Evolutionary conservation across 345 rosid genomes (phyloP).

Genomic region (Brassica rapa): DNA sequence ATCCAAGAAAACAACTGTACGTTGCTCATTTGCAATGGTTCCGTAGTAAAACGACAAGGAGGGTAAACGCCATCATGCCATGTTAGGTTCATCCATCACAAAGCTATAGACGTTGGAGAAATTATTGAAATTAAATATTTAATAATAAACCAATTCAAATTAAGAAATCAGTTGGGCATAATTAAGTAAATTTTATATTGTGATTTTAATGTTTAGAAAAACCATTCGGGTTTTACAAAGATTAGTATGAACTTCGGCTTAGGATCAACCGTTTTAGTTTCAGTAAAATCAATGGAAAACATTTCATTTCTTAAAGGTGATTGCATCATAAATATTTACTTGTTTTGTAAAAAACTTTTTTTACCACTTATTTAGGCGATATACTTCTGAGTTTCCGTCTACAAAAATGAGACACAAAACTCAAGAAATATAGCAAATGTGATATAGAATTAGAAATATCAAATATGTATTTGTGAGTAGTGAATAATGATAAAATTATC

Average conservation of each 20-base stretch:
- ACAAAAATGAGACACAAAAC: background rate
- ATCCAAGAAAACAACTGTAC: too few relatives aligned
- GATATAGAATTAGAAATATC: background rate
- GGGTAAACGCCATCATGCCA: too few relatives aligned
- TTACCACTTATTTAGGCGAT: background rate
- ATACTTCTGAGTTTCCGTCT: background rate
- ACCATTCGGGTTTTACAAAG: background rate
- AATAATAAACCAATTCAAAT: background rate
- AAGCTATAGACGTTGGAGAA: background rate
- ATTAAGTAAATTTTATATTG: background rate
- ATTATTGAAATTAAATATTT: background rate
- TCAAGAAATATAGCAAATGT: too few relatives aligned
- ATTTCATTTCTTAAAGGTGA: background rate
- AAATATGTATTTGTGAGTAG: background rate
- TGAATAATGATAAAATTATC: background rate
- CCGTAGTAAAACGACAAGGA: background rate
- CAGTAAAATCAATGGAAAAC: background rate
- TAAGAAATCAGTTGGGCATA: too few relatives aligned
- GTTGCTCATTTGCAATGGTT: too few relatives aligned
- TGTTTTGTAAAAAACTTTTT: background rate
- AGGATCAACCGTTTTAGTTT: background rate
- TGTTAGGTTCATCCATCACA: background rate
- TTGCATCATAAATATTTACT: background rate
- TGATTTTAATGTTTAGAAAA: too few relatives aligned
- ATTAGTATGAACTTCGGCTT: background rate